Conservation (phyloP, 2,329 filamentous ascomycete genomes). For the Tolypocladium capitatum region DNA sequence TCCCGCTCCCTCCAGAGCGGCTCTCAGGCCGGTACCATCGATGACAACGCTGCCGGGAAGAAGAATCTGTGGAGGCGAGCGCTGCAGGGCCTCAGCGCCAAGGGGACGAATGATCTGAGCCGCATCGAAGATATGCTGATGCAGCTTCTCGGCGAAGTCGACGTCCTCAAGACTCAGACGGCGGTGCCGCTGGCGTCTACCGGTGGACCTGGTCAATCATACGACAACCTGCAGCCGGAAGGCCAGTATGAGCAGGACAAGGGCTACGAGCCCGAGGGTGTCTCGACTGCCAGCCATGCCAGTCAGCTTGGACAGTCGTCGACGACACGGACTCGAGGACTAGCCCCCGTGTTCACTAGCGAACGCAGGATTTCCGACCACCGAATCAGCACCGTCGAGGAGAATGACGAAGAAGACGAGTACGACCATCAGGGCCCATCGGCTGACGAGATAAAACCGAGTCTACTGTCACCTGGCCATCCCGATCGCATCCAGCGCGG, state of each 20-base stretch:
- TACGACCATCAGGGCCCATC: conserved; percentile 38
- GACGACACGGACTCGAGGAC: conserved; percentile 37
- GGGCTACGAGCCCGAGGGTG: conserved; percentile 78
- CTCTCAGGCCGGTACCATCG: conserved; percentile 40
- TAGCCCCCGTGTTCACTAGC: conserved; percentile 24
- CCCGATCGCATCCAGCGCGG: conserved; percentile 27
- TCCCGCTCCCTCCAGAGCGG: conserved; percentile 45
- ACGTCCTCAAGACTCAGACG: conserved; percentile 58
- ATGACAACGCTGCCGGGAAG: conserved; percentile 59
- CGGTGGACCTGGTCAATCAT: conserved; percentile 46
- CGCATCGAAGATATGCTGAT: conserved; percentile 88
- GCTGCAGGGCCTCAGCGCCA: conserved; percentile 78
- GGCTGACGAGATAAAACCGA: conserved; percentile 24
- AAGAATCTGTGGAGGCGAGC: conserved; percentile 89
- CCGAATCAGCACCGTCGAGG: conserved; percentile 80
- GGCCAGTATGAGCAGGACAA: conserved; percentile 53
- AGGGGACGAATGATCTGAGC: conserved; percentile 74
- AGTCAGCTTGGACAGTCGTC: conserved; percentile 68
- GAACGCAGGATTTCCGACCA: conserved; percentile 55
- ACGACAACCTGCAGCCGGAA: conserved; percentile 52
- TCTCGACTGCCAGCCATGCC: conserved; percentile 51
- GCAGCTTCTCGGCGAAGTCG: conserved; percentile 83
- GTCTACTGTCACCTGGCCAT: conserved; percentile 50
- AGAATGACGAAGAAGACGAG: conserved; percentile 61
- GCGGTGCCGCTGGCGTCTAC: conserved; percentile 21